Percentiles rank a stretch among this genome's conserved stretches.
These are phyloP conservation scores for Brassica cretica DNA, from an alignment of 345 rosid genomes.

Conservation along the genomic window DNA sequence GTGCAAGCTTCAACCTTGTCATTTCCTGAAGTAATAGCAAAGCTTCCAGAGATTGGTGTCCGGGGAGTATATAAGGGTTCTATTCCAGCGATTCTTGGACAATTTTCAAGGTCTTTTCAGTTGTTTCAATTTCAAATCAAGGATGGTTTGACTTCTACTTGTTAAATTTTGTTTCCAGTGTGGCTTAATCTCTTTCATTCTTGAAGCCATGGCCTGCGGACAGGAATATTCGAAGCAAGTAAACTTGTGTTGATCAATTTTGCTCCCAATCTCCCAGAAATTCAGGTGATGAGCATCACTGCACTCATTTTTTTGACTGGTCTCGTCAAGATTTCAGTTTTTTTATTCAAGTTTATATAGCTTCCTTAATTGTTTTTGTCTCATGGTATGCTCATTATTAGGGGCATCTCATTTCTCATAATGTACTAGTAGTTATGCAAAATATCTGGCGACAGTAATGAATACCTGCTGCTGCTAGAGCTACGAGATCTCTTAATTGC, in stretches of 20 bases:
- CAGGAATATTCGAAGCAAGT: conserved; percentile 92
- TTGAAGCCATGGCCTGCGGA: conserved; percentile 89
- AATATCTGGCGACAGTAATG: not conserved
- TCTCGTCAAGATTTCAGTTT: not conserved
- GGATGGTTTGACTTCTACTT: not conserved
- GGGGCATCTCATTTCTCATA: not conserved
- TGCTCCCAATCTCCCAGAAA: conserved; percentile 83
- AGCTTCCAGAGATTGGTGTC: conserved; percentile 89
- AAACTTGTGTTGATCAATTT: conserved; percentile 81
- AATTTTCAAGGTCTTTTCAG: conserved; percentile 76
- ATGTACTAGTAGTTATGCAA: not conserved
- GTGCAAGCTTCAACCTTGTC: conserved; percentile 91
- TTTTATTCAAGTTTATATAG: not conserved
- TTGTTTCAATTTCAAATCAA: conserved; percentile 5
- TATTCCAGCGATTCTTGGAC: conserved; percentile 94
- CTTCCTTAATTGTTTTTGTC: not conserved
- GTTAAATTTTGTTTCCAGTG: conserved; percentile 10
- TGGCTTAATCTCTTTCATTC: conserved; percentile 22
- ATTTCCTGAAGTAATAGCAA: conserved; percentile 81
- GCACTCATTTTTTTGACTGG: conserved; percentile 13
- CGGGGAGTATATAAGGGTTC: conserved; percentile 91
- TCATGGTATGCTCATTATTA: not conserved
- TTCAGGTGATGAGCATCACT: conserved; percentile 60
- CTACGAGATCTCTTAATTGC: not conserved
- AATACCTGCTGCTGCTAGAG: not conserved